These are phyloP conservation scores for Salix koriyanagi DNA, from an alignment of 345 rosid genomes.

Conservation along the genomic window DNA sequence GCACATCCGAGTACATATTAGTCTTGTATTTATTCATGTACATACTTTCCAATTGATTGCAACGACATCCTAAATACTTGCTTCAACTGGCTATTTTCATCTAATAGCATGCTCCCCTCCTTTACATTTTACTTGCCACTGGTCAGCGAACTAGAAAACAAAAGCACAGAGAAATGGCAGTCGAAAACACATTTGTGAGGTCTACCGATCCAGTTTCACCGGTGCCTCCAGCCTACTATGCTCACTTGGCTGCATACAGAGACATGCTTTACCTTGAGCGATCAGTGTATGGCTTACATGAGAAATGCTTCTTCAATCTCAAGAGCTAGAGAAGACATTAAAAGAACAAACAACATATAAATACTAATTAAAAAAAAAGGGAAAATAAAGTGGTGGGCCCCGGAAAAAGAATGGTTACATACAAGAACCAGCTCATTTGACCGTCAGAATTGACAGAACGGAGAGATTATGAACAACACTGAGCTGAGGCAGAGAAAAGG, in stretches of 20 bases:
- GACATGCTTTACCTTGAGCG: conserved; percentile 82
- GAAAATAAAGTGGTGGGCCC: too few species aligned
- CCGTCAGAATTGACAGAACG: too few species aligned
- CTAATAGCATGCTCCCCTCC: neutral
- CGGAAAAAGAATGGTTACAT: too few species aligned
- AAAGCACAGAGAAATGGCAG: neutral
- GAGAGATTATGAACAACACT: too few species aligned
- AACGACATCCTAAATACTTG: neutral
- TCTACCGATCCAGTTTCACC: conserved; percentile 92
- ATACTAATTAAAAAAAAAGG: too few species aligned
- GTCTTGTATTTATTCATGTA: neutral
- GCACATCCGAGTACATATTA: neutral
- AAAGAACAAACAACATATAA: too few species aligned
- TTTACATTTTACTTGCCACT: neutral
- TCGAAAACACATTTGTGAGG: conserved; percentile 45
- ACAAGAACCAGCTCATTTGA: too few species aligned
- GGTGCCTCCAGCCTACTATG: neutral
- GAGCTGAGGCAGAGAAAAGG: too few species aligned
- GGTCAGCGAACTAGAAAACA: neutral
- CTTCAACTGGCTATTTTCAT: neutral
- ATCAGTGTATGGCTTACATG: conserved; percentile 34
- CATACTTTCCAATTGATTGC: neutral
- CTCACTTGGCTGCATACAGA: too few species aligned
- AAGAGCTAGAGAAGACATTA: conserved; percentile 19
- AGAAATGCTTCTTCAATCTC: conserved; percentile 47